Evolutionary conservation across 768 basidiomycete genomes (phyloP).

Genomic region (Amanita muscaria): DNA sequence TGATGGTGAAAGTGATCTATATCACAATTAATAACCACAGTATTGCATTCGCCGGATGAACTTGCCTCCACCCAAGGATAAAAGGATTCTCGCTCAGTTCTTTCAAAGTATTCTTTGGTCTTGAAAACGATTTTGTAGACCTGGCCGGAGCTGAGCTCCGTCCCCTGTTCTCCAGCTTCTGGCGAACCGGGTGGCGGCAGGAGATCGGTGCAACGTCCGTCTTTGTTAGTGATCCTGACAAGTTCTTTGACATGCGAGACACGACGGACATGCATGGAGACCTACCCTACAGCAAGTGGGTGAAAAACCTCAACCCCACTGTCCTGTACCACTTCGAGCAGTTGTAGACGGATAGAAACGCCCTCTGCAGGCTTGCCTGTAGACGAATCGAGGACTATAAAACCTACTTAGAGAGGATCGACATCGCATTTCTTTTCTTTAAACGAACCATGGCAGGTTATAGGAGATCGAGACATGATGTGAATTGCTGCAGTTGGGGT

Average conservation of each 20-base stretch:
- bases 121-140: slow-evolving; percentile 83
- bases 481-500: too few relatives aligned
- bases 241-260: slow-evolving; percentile 9
- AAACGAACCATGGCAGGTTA: slow-evolving; percentile 80
- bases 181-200: slow-evolving; percentile 46
- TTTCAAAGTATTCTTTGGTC: slow-evolving; percentile 75
- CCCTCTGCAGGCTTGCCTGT: slow-evolving; percentile 73
- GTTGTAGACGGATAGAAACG: slow-evolving; percentile 56
- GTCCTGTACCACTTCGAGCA: slow-evolving; percentile 26
- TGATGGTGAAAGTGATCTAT: slow-evolving; percentile 73
- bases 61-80: slow-evolving; percentile 88
- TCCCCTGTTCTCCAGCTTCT: slow-evolving; percentile 31
- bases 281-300: slow-evolving; percentile 53
- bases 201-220: slow-evolving; percentile 79
- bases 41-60: not conserved
- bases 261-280: not conserved
- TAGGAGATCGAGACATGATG: slow-evolving; percentile 62
- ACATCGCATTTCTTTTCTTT: not conserved
- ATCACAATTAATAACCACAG: slow-evolving; percentile 6
- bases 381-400: slow-evolving; percentile 76
- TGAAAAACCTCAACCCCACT: slow-evolving; percentile 38
- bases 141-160: slow-evolving; percentile 42
- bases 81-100: slow-evolving; percentile 55
- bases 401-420: not conserved
- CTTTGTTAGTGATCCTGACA: slow-evolving; percentile 61